Percentiles rank a stretch among this genome's conserved stretches.
Conservation (phyloP, 2,329 filamentous ascomycete species). For the Ascocoryne sarcoides region DNA sequence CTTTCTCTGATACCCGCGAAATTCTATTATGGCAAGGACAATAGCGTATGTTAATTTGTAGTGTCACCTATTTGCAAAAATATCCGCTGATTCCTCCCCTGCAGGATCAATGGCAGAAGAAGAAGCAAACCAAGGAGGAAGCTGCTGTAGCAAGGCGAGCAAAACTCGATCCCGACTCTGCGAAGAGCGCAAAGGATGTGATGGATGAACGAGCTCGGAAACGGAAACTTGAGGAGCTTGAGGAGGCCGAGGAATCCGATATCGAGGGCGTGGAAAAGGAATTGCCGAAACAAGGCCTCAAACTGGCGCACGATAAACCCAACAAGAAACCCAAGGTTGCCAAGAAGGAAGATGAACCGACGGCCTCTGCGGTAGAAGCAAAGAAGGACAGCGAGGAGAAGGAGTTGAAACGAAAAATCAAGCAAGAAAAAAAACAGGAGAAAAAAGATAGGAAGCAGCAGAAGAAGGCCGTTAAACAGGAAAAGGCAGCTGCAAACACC, state of each 20-base stretch:
- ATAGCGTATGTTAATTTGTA: slow-evolving; percentile 46
- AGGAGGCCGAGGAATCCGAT: slow-evolving; percentile 44
- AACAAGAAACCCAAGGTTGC: slow-evolving; percentile 47
- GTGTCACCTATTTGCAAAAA: slow-evolving; percentile 1
- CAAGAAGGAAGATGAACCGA: slow-evolving; percentile 1
- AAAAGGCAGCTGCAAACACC: slow-evolving; percentile 17
- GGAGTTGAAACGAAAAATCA: slow-evolving; percentile 16
- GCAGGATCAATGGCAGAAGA: slow-evolving; percentile 87
- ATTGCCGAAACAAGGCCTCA: slow-evolving; percentile 56
- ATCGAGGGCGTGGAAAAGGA: slow-evolving; percentile 49
- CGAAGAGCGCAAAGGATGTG: slow-evolving; percentile 86
- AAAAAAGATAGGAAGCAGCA: slow-evolving; percentile 32
- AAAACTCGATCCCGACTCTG: slow-evolving; percentile 85
- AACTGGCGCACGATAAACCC: slow-evolving; percentile 33
- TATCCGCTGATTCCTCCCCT: slow-evolving; percentile 13
- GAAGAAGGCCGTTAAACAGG: slow-evolving; percentile 20
- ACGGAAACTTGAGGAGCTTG: slow-evolving; percentile 63
- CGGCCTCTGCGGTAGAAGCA: slow-evolving; percentile 29
- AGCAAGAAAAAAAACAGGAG: slow-evolving; percentile 27
- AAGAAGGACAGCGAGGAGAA: slow-evolving; percentile 28
- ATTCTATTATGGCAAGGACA: slow-evolving; percentile 62
- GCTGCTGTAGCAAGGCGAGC: slow-evolving; percentile 73
- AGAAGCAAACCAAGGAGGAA: slow-evolving; percentile 92
- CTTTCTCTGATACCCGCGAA: slow-evolving; percentile 65
- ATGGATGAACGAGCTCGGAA: slow-evolving; percentile 80